phyloP scores from a whole-genome alignment of 441 rosid genomes.

The Flueggea neowawraea region DNA sequence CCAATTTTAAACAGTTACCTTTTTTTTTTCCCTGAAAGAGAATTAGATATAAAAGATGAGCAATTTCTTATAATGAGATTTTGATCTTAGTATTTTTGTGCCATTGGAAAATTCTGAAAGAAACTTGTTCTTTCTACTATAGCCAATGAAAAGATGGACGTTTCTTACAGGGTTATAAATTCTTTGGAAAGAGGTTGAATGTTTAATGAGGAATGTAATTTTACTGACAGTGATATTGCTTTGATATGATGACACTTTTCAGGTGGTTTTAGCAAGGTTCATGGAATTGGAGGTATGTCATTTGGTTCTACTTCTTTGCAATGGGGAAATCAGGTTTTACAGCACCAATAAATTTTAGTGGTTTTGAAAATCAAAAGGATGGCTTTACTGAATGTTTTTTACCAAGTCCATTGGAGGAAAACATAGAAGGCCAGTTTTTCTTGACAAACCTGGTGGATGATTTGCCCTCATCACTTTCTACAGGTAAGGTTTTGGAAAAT shows the following conservation, averaged over 20 bases:
- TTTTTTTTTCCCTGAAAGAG: too few relatives aligned
- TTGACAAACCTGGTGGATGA: slow-evolving; percentile 40
- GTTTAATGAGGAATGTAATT: neutral
- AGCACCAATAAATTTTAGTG: slow-evolving; percentile 26
- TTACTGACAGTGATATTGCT: slow-evolving; percentile 7
- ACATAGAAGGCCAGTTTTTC: slow-evolving; percentile 21
- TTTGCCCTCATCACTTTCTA: slow-evolving; percentile 21
- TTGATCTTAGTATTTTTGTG: too few relatives aligned
- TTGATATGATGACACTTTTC: slow-evolving; percentile 21
- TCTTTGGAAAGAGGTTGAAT: too few relatives aligned
- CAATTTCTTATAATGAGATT: too few relatives aligned
- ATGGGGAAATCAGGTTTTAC: slow-evolving; percentile 40
- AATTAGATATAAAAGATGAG: too few relatives aligned
- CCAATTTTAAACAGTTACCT: too few relatives aligned
- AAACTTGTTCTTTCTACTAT: too few relatives aligned
- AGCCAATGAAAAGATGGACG: too few relatives aligned
- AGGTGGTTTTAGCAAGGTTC: slow-evolving; percentile 57
- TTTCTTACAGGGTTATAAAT: too few relatives aligned
- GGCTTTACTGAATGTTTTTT: neutral
- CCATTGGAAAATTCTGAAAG: too few relatives aligned
- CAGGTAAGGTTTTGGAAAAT: slow-evolving; percentile 46
- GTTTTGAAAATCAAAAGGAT: slow-evolving; percentile 25
- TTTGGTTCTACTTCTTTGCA: slow-evolving; percentile 33
- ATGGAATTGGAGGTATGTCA: slow-evolving; percentile 37
- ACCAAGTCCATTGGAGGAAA: slow-evolving; percentile 17